phyloP scores from a whole-genome alignment of 1,139 yeast genomes.

The Candida sanyaensis region DNA sequence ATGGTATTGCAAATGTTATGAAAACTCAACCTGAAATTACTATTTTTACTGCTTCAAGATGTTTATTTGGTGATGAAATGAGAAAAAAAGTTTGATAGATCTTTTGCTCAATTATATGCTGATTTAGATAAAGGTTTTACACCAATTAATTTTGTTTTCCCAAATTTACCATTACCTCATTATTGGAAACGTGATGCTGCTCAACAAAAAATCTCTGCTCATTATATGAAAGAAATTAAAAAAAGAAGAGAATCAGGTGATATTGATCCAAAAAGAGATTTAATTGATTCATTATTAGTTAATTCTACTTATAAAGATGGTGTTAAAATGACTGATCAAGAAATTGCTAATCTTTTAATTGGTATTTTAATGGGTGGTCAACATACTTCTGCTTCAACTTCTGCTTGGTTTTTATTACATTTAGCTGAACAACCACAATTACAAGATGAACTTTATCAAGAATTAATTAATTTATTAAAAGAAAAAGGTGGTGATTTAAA shows the following conservation, averaged over 20 bases:
- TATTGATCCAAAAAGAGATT: constrained; percentile 76
- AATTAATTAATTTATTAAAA: constrained; percentile 65
- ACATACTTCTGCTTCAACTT: constrained; percentile 95
- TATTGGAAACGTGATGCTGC: constrained; percentile 87
- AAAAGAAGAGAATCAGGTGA: constrained; percentile 75
- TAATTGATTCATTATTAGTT: constrained; percentile 85
- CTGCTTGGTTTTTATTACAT: constrained; percentile 92
- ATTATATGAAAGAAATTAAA: constrained; percentile 77
- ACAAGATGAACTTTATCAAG: constrained; percentile 77
- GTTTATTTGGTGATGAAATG: constrained; percentile 88
- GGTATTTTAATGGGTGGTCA: constrained; percentile 99
- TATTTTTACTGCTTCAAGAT: constrained; percentile 91
- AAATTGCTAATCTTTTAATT: constrained; percentile 89
- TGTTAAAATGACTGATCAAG: constrained; percentile 88
- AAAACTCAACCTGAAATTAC: constrained; percentile 93
- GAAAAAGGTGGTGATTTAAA: constrained; percentile 47
- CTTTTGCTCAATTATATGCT: constrained; percentile 82
- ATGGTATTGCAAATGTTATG: constrained; percentile 72
- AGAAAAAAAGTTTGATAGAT: constrained; percentile 78
- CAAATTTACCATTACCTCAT: constrained; percentile 86
- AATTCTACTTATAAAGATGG: constrained; percentile 91
- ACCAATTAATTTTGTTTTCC: constrained; percentile 94
- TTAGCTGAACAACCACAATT: constrained; percentile 83
- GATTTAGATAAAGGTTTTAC: constrained; percentile 97
- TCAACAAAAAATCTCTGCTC: constrained; percentile 73